Conservation (phyloP, 495 filamentous ascomycete genomes). For the Hamigera avellanea region DNA sequence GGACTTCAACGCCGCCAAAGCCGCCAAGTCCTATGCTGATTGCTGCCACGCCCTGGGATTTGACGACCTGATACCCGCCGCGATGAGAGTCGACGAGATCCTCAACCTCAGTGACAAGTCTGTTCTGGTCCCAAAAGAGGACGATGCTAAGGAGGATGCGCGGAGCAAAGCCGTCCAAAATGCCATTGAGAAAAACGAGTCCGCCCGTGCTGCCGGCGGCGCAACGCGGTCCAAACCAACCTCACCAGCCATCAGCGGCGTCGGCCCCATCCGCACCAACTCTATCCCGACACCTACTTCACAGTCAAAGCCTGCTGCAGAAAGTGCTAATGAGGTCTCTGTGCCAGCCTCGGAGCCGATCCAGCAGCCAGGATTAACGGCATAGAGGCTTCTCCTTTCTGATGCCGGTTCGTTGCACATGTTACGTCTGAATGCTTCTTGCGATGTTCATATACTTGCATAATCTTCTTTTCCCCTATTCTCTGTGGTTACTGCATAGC, state of each 20-base stretch:
- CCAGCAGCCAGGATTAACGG: slow-evolving; percentile 17
- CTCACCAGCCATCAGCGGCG: slow-evolving; percentile 11
- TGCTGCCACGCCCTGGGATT: slow-evolving; percentile 50
- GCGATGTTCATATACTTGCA: too few relatives aligned
- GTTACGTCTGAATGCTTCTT: too few relatives aligned
- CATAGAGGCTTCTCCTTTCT: slow-evolving; percentile 7
- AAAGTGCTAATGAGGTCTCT: slow-evolving; percentile 7
- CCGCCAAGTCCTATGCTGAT: slow-evolving; percentile 51
- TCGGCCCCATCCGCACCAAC: slow-evolving; percentile 31
- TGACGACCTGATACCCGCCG: slow-evolving; percentile 44
- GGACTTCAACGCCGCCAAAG: slow-evolving; percentile 40
- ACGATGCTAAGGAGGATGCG: slow-evolving; percentile 17
- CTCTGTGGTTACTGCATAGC: slow-evolving; percentile 12
- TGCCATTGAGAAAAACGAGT: slow-evolving; percentile 37
- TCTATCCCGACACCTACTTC: slow-evolving; percentile 19
- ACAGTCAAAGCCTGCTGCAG: slow-evolving; percentile 10
- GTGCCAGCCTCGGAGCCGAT: slow-evolving; percentile 10
- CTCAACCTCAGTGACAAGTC: slow-evolving; percentile 44
- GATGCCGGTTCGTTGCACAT: too few relatives aligned
- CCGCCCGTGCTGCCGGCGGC: slow-evolving; percentile 32
- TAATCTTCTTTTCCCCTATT: not conserved
- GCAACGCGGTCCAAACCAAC: slow-evolving; percentile 18
- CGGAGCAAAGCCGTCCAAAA: slow-evolving; percentile 38
- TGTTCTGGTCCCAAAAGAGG: slow-evolving; percentile 8
- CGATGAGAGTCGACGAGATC: slow-evolving; percentile 50